phyloP scores from a whole-genome alignment of 2,329 filamentous ascomycete species.

The Alternaria sp. region DNA sequence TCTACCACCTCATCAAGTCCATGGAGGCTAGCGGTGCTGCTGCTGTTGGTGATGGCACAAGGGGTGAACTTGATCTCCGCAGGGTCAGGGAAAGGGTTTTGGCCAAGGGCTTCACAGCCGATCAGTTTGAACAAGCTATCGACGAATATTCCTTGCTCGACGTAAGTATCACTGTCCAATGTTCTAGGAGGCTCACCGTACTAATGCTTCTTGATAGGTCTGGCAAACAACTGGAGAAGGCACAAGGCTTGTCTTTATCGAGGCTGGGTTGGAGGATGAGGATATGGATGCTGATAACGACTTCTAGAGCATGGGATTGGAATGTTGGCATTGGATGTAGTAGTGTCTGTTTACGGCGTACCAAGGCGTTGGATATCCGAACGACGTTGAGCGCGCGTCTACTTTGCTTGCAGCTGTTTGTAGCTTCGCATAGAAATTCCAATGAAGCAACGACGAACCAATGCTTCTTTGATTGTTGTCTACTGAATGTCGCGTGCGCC shows the following conservation, averaged over 20 bases:
- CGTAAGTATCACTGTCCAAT: constrained; percentile 67
- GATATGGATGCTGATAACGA: constrained; percentile 53
- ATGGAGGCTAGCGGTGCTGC: constrained; percentile 86
- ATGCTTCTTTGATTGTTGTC: not conserved
- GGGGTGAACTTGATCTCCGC: constrained; percentile 82
- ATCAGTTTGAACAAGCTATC: constrained; percentile 86
- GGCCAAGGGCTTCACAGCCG: constrained; percentile 95
- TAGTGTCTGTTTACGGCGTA: constrained; percentile 35
- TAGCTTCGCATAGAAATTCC: constrained; percentile 8
- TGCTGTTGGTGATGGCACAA: constrained; percentile 75
- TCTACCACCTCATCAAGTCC: constrained; percentile 92
- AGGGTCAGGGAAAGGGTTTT: constrained; percentile 91
- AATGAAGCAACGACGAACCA: constrained; percentile 13
- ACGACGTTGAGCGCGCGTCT: constrained; percentile 16
- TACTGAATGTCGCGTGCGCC: constrained; percentile 5
- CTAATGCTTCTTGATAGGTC: constrained; percentile 54
- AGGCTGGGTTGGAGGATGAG: constrained; percentile 59
- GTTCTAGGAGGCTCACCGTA: constrained; percentile 1
- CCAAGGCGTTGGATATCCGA: constrained; percentile 35
- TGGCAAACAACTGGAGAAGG: constrained; percentile 66
- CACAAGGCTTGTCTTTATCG: constrained; percentile 64
- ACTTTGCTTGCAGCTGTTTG: constrained; percentile 4
- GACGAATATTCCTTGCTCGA: constrained; percentile 89
- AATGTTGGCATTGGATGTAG: constrained; percentile 20
- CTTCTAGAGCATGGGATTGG: constrained; percentile 32